phyloP scores from a whole-genome alignment of 306 rosid genomes.

The Oemleria cerasiformis region DNA sequence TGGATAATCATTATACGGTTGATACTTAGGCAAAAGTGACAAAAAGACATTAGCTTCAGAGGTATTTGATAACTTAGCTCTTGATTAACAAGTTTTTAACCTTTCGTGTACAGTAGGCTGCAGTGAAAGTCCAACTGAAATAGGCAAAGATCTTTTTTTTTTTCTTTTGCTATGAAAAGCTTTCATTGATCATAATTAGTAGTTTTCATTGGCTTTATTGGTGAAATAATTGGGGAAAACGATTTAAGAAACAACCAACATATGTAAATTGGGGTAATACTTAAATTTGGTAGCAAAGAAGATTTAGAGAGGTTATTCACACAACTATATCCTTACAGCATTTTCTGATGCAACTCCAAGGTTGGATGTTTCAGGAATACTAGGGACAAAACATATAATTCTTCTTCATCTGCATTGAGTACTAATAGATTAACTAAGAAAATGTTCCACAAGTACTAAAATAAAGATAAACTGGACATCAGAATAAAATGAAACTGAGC shows the following conservation, averaged over 20 bases:
- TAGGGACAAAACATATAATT: background rate
- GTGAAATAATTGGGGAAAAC: background rate
- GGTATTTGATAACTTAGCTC: background rate
- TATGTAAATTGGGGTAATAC: background rate
- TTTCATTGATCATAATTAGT: background rate
- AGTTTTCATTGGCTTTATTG: background rate
- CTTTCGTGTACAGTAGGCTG: background rate
- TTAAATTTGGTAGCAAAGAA: background rate
- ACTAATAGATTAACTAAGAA: too few species aligned
- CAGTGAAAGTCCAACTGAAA: background rate
- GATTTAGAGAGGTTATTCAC: background rate
- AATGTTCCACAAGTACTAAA: background rate
- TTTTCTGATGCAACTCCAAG: background rate
- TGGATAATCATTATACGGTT: background rate
- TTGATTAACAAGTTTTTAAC: background rate
- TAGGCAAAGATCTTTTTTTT: background rate
- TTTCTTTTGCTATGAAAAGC: background rate
- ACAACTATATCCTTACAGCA: background rate
- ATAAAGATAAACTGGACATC: slow-evolving; percentile 5
- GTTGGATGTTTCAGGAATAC: background rate
- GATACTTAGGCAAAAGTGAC: background rate
- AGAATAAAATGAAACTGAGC: slow-evolving; percentile 12
- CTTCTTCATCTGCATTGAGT: background rate
- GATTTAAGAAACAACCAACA: background rate
- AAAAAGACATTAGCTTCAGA: background rate